Evolutionary conservation across 2,329 filamentous ascomycete genomes (phyloP).

Genomic region (Talaromyces sp.): DNA sequence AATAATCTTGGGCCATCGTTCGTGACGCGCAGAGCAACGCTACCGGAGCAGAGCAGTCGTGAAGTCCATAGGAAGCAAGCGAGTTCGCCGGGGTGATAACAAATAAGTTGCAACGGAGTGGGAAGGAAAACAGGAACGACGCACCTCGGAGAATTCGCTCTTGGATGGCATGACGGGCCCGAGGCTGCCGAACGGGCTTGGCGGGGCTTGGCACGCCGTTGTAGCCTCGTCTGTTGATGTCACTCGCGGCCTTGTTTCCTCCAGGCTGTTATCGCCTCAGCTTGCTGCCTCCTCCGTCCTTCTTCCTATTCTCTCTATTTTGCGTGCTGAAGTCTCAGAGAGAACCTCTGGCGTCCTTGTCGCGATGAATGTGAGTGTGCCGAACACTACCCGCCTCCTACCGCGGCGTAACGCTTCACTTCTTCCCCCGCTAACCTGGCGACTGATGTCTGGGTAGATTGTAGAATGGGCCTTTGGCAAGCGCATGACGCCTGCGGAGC

Average conservation of each 20-base stretch:
- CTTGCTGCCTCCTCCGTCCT: background rate
- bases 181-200: background rate
- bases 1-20: constrained; percentile 41
- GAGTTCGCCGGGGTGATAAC: background rate
- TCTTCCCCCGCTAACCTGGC: constrained; percentile 10
- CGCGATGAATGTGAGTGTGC: constrained; percentile 36
- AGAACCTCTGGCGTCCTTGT: background rate
- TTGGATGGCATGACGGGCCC: background rate
- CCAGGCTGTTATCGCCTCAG: background rate
- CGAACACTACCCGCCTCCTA: background rate
- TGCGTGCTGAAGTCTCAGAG: background rate
- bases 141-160: background rate
- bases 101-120: background rate
- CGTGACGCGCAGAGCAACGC: constrained; percentile 6
- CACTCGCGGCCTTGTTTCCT: background rate
- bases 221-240: background rate
- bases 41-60: background rate
- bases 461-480: constrained; percentile 99
- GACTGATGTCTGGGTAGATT: constrained; percentile 54
- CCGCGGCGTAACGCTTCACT: background rate
- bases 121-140: background rate
- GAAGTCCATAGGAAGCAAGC: constrained; percentile 8
- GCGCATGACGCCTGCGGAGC: constrained; percentile 86
- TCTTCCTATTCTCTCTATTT: background rate
- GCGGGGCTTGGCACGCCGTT: background rate